Evolutionary conservation across 1,284 basidiomycete species (phyloP).

Genomic region (Xanthoconium separans): DNA sequence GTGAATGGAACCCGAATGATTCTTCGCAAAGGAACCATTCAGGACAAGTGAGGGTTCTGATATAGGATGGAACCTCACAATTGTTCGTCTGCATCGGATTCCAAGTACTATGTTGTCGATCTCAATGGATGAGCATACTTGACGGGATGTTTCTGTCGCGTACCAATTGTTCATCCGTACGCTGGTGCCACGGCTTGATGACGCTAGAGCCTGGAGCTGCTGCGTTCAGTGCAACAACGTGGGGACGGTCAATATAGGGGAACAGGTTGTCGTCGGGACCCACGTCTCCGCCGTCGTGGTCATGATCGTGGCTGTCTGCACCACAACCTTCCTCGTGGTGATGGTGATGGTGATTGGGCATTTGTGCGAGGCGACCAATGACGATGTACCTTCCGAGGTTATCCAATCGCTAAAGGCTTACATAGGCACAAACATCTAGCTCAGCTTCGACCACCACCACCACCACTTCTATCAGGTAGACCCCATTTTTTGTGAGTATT

Average conservation of each 20-base stretch:
- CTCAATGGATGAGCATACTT: conserved; percentile 4
- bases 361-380: not conserved
- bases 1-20: conserved; percentile 81
- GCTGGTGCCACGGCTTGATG: conserved; percentile 77
- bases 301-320: conserved; percentile 55
- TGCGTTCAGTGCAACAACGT: conserved; percentile 71
- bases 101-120: conserved; percentile 52
- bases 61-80: conserved; percentile 45
- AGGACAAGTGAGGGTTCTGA: conserved; percentile 2
- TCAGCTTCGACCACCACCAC: too few species aligned
- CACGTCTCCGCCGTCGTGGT: conserved; percentile 46
- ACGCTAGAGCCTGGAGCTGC: conserved; percentile 48
- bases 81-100: conserved; percentile 84
- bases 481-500: conserved; percentile 17
- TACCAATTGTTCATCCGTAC: conserved; percentile 63
- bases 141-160: conserved; percentile 9
- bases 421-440: too few species aligned
- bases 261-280: conserved; percentile 72
- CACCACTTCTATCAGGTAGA: too few species aligned
- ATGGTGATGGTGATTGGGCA: conserved; percentile 49
- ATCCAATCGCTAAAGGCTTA: too few species aligned
- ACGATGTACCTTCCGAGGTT: too few species aligned
- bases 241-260: conserved; percentile 64
- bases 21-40: conserved; percentile 36
- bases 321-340: conserved; percentile 50